phyloP scores from a whole-genome alignment of 768 basidiomycete genomes.

The Calocybe indica region DNA sequence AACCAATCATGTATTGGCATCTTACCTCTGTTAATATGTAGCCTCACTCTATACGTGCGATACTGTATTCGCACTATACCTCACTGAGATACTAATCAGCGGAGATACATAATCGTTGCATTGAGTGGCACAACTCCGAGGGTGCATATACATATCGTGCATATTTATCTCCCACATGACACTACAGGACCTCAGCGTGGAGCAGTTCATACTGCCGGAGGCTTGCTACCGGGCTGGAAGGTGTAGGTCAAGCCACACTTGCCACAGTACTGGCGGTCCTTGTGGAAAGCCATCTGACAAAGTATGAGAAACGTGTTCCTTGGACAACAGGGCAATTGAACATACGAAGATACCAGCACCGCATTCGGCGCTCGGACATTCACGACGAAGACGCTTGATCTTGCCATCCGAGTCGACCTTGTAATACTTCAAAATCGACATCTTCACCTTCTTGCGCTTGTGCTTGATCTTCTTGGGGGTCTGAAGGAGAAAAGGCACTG shows the following conservation, averaged over 20 bases:
- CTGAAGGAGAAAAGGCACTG: constrained; percentile 27
- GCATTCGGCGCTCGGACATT: constrained; percentile 83
- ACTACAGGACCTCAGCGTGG: too few relatives aligned
- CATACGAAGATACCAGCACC: constrained; percentile 83
- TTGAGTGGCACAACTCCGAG: too few relatives aligned
- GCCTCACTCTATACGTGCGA: too few relatives aligned
- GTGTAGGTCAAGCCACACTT: constrained; percentile 88
- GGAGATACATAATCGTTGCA: too few relatives aligned
- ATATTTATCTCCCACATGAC: too few relatives aligned
- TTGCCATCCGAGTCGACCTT: constrained; percentile 99
- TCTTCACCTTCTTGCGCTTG: constrained; percentile 99
- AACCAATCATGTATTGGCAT: too few relatives aligned
- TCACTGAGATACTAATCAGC: too few relatives aligned
- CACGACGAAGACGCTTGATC: constrained; percentile 97
- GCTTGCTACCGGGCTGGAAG: constrained; percentile 76
- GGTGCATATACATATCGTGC: too few relatives aligned
- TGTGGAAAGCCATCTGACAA: constrained; percentile 94
- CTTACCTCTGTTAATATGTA: too few relatives aligned
- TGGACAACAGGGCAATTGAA: constrained; percentile 5
- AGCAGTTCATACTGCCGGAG: constrained; percentile 52
- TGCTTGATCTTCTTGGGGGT: constrained; percentile 99
- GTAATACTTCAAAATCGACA: constrained; percentile 99
- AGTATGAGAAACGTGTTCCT: constrained; percentile 13
- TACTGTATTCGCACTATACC: too few relatives aligned
- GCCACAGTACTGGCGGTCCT: constrained; percentile 97